Evolutionary conservation across 768 basidiomycete species (phyloP).

Genomic region (Sarcomyxa edulis): DNA sequence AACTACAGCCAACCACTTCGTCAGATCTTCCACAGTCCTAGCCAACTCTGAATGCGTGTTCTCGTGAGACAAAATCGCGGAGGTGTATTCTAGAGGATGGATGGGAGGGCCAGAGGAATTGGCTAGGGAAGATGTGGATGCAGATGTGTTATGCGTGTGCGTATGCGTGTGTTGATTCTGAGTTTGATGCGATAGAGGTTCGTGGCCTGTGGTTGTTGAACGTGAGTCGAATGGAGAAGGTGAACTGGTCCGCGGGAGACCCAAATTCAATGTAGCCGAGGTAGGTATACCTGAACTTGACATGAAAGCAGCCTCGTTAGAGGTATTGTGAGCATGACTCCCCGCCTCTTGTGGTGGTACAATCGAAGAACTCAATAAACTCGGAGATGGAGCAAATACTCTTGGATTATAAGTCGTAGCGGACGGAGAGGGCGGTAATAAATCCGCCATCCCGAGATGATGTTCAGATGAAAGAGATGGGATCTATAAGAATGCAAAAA

Average conservation of each 20-base stretch:
- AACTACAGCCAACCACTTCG: conserved; percentile 69
- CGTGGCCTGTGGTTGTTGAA: conserved; percentile 10
- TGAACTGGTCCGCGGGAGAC: conserved; percentile 24
- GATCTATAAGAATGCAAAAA: conserved; percentile 32
- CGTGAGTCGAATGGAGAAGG: conserved; percentile 23
- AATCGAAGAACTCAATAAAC: conserved; percentile 26
- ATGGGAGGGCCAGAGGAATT: conserved; percentile 38
- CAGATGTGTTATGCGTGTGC: conserved; percentile 20
- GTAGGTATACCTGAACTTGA: background rate
- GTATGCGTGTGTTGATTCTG: conserved; percentile 19
- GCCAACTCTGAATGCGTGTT: conserved; percentile 67
- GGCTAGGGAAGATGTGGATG: conserved; percentile 28
- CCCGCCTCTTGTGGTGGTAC: conserved; percentile 14
- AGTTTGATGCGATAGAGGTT: conserved; percentile 18
- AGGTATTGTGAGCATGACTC: too few relatives aligned
- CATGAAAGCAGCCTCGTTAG: too few relatives aligned
- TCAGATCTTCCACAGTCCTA: conserved; percentile 68
- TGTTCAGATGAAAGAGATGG: conserved; percentile 67
- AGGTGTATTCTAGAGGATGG: conserved; percentile 64
- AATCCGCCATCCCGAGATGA: conserved; percentile 60
- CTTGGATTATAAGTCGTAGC: conserved; percentile 31
- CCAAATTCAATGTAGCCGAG: conserved; percentile 29
- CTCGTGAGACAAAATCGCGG: conserved; percentile 43
- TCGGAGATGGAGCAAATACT: conserved; percentile 30
- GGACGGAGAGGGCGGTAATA: conserved; percentile 73